Percentiles rank a stretch among this genome's conserved stretches.
These are phyloP conservation scores for Protomyces inundatus DNA, from an alignment of 1,139 yeast genomes.

Conservation along the genomic window DNA sequence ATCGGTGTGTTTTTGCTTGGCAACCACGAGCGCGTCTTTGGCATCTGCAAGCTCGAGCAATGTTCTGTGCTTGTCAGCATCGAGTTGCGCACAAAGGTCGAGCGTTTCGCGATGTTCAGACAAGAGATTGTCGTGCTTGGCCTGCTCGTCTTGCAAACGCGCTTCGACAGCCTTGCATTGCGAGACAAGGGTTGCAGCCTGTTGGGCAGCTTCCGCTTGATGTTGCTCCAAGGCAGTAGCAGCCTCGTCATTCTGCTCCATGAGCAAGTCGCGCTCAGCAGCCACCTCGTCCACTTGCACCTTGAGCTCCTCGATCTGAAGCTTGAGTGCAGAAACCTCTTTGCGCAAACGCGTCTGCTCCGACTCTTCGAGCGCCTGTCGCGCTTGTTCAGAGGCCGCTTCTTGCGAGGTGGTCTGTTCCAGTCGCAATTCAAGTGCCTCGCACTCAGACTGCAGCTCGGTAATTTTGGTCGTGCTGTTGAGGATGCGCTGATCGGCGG, in stretches of 20 bases:
- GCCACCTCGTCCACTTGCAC: conserved; percentile 20
- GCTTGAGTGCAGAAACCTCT: background rate
- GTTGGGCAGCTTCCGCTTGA: background rate
- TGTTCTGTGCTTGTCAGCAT: background rate
- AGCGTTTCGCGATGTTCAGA: background rate
- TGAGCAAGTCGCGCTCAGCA: conserved; percentile 13
- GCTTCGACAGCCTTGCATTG: background rate
- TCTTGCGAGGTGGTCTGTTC: background rate
- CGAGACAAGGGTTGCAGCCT: background rate
- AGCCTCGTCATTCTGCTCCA: conserved; percentile 16
- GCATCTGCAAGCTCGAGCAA: conserved; percentile 16
- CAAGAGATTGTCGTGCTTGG: background rate
- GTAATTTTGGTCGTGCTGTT: background rate
- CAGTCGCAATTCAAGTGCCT: background rate
- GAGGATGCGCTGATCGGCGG: conserved; percentile 7
- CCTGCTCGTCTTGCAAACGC: background rate
- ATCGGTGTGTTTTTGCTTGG: conserved; percentile 7
- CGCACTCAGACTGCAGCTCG: conserved; percentile 3
- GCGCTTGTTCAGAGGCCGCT: background rate
- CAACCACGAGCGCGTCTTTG: conserved; percentile 14
- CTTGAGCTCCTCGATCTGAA: background rate
- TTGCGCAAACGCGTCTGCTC: conserved; percentile 5
- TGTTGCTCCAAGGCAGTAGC: background rate
- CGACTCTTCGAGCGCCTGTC: background rate
- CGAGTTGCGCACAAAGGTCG: background rate